Evolutionary conservation across 192 early-diverging fungal genomes (phyloP), one percentile per base, ranked within the genome.

Genomic region (Phycomyces nitens): DNA sequence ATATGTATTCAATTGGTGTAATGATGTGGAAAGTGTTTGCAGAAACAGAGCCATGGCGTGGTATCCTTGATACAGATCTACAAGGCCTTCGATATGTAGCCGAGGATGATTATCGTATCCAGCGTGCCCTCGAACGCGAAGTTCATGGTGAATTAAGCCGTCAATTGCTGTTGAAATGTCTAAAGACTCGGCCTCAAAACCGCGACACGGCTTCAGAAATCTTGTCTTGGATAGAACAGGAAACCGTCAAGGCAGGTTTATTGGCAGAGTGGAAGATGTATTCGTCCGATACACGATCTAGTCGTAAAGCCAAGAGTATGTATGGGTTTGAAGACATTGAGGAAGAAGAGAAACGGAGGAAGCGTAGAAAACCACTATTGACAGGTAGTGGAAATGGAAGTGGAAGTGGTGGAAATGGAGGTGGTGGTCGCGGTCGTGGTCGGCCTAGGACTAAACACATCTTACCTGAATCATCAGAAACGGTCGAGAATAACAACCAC

Each of bases 1-100:
- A 86, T 56, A 75, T 82, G 54, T 82, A 86, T 54, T 80, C 80
- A 0, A 55, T 83, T 16, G 84, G 84, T 6, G 77, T 85, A 0
- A 69, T 85, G 59, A 80, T 82, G 8, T 85, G 84, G 84, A 76
- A 80, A 38, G 81, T 76, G 16, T 84, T 86, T 68, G 73, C 81
- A 1, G 82, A 80, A 18, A 83, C 80, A 12, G 82, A 81, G 14
- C 84, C 82, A 7, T 86, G 84, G 82, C 70, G 74, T 34, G 82
- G 84, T 3, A 78, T 83, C 34, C 73, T 86, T 15, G 82, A 85
- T 53, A 81, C 82, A 0, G 81, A 85, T 56, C 39, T 85, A 24
- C 82, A 83, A 53, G 74, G 68, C 24, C 66, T 85, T 2, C 69
- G 84, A 12, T 76, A 80, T 39, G 58, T 81, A 23, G 81, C 83